These are phyloP conservation scores for Paecilomyces dactylethromorphus DNA, from an alignment of 2,329 filamentous ascomycete genomes.

Conservation along the genomic window DNA sequence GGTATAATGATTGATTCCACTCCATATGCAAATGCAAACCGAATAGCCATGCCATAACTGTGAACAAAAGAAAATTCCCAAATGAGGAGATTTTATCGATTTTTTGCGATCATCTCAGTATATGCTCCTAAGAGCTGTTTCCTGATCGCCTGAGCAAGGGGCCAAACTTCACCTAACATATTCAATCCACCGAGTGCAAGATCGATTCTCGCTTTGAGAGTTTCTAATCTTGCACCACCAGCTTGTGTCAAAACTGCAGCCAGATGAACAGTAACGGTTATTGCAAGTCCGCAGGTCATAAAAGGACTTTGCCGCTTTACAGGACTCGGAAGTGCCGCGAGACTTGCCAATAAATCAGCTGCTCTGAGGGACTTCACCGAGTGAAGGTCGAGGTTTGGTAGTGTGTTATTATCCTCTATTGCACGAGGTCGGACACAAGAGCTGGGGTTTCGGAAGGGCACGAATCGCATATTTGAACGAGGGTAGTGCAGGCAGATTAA, in stretches of 20 bases:
- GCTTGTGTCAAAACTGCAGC: not conserved
- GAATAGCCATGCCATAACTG: not conserved
- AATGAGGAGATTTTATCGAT: not conserved
- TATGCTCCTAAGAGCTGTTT: not conserved
- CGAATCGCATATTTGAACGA: not conserved
- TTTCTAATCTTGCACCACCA: not conserved
- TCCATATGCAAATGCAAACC: not conserved
- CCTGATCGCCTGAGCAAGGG: slow-evolving; percentile 3
- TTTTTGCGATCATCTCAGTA: not conserved
- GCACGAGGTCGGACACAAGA: slow-evolving; percentile 11
- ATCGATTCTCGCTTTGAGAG: not conserved
- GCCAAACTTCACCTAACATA: slow-evolving; percentile 5
- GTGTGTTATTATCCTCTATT: not conserved
- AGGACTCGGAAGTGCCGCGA: slow-evolving; percentile 50
- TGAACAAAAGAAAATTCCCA: not conserved
- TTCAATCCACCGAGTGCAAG: slow-evolving; percentile 5
- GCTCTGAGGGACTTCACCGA: slow-evolving; percentile 73
- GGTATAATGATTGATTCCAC: not conserved
- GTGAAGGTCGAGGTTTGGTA: slow-evolving; percentile 38
- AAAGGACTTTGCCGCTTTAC: slow-evolving; percentile 67
- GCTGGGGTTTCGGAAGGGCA: slow-evolving; percentile 3
- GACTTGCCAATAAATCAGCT: slow-evolving; percentile 66
- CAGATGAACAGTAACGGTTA: slow-evolving; percentile 63
- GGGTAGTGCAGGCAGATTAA: not conserved
- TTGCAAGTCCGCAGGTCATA: slow-evolving; percentile 68